These are phyloP conservation scores for Cenchrus purpureus DNA, from an alignment of 176 grass and related monocot genomes.

Conservation along the genomic window DNA sequence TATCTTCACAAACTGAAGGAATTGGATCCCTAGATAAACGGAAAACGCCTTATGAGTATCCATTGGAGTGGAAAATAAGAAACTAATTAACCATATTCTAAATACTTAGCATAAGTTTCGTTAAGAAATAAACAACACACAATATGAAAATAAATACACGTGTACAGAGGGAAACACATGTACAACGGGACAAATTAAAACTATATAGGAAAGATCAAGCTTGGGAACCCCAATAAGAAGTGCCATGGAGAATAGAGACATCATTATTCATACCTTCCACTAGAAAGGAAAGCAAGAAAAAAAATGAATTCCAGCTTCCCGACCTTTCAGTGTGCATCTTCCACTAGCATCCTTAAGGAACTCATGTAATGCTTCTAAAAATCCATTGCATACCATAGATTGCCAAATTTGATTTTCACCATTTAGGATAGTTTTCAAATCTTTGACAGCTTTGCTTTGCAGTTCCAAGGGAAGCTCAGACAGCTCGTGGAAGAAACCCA, in stretches of 20 bases:
- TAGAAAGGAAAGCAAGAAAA: slow-evolving; percentile 67
- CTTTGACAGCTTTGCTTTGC: slow-evolving; percentile 62
- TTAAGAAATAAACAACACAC: not conserved
- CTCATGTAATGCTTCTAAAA: slow-evolving; percentile 74
- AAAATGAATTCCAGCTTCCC: slow-evolving; percentile 59
- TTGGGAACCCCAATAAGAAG: not conserved
- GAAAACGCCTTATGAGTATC: not conserved
- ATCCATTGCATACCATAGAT: slow-evolving; percentile 73
- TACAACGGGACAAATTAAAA: not conserved
- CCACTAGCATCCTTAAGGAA: slow-evolving; percentile 59
- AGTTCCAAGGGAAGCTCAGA: slow-evolving; percentile 72
- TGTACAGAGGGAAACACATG: not conserved
- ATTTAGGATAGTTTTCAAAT: slow-evolving; percentile 67
- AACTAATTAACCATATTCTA: not conserved
- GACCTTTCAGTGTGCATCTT: slow-evolving; percentile 44
- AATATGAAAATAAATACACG: not conserved
- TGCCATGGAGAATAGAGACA: not conserved
- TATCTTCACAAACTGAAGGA: slow-evolving; percentile 2
- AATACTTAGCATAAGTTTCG: not conserved
- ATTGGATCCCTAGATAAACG: not conserved
- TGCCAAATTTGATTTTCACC: slow-evolving; percentile 59
- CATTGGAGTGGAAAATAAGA: not conserved
- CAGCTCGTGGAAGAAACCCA: slow-evolving; percentile 64
- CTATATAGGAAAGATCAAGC: not conserved
- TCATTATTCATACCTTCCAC: slow-evolving; percentile 48